phyloP scores from a whole-genome alignment of 1,139 yeast genomes.

The Hemisphaericaspora xylofermentans region DNA sequence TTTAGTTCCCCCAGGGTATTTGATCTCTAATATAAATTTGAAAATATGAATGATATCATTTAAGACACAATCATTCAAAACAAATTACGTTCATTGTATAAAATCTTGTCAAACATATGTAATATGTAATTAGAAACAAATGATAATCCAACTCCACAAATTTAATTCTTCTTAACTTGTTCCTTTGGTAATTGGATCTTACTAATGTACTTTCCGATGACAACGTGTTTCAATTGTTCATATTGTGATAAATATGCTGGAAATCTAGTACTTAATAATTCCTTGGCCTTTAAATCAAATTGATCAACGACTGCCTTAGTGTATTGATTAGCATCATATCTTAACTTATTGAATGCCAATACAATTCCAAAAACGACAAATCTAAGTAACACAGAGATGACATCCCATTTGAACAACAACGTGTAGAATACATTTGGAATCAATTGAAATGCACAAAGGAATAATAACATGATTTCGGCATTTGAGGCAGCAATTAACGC shows the following conservation, averaged over 20 bases:
- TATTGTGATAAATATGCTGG: conserved; percentile 1
- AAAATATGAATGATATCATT: no score
- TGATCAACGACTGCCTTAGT: conserved; percentile 40
- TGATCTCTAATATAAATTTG: no score
- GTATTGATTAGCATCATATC: conserved; percentile 43
- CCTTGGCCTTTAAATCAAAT: conserved; percentile 37
- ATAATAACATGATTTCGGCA: conserved; percentile 34
- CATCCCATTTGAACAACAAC: conserved; percentile 26
- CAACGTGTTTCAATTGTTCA: conserved; percentile 3
- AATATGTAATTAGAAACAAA: no score
- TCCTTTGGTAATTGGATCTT: conserved; percentile 7
- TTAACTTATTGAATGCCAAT: conserved; percentile 44
- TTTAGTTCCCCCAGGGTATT: no score
- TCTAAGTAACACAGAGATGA: conserved; percentile 17
- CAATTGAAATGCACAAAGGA: conserved; percentile 13
- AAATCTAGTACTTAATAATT: conserved; percentile 17
- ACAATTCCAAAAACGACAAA: conserved; percentile 28
- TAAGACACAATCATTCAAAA: no score
- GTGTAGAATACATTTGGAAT: conserved; percentile 12
- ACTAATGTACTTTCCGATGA: conserved; percentile 2
- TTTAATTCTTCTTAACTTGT: conserved; percentile 4
- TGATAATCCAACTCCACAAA: neutral
- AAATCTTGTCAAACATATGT: no score
- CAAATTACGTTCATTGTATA: no score
- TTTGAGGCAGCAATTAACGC: conserved; percentile 49